A percentile compares a stretch with the other conserved stretches of the same genome.
Evolutionary conservation across 202 grass and related monocot species (phyloP).

Genomic region (Elaeis oleifera): DNA sequence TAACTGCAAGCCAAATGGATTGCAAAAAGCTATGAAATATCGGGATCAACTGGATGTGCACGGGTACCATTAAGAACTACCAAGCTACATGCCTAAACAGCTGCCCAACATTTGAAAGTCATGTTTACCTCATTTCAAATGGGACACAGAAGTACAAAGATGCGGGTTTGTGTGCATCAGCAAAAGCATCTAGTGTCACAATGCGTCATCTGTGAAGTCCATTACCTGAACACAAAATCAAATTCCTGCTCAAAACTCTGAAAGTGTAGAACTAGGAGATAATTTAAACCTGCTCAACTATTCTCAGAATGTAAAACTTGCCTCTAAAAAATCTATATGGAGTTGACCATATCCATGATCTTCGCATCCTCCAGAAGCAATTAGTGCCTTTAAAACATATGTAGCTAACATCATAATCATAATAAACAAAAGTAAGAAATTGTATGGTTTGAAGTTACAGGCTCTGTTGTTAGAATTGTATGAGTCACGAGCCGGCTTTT

Average conservation of each 20-base stretch:
- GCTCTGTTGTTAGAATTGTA: too few species aligned
- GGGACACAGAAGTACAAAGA: constrained; percentile 67
- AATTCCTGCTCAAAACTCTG: too few species aligned
- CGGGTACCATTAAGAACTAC: too few species aligned
- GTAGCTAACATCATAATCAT: too few species aligned
- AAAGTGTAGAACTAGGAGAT: too few species aligned
- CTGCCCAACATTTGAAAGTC: neutral
- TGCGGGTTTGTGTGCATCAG: constrained; percentile 63
- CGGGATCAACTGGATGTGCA: too few species aligned
- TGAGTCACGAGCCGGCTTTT: too few species aligned
- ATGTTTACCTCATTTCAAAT: constrained; percentile 70
- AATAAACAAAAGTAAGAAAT: too few species aligned
- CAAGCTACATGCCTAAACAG: too few species aligned
- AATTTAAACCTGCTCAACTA: too few species aligned
- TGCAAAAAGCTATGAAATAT: constrained; percentile 15
- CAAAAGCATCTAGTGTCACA: constrained; percentile 82
- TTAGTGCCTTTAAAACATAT: constrained; percentile 46
- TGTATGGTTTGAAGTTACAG: too few species aligned
- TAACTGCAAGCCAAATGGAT: constrained; percentile 46
- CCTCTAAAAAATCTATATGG: constrained; percentile 77
- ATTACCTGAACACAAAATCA: constrained; percentile 48
- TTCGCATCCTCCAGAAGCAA: constrained; percentile 39
- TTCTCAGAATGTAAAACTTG: constrained; percentile 28
- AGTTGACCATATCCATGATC: constrained; percentile 64
- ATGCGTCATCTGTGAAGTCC: constrained; percentile 95